A percentile compares a stretch with the other conserved stretches of the same genome.
These are phyloP conservation scores for Saccharomycopsis selenospora DNA, from an alignment of 805 yeast genomes.

Conservation along the genomic window DNA sequence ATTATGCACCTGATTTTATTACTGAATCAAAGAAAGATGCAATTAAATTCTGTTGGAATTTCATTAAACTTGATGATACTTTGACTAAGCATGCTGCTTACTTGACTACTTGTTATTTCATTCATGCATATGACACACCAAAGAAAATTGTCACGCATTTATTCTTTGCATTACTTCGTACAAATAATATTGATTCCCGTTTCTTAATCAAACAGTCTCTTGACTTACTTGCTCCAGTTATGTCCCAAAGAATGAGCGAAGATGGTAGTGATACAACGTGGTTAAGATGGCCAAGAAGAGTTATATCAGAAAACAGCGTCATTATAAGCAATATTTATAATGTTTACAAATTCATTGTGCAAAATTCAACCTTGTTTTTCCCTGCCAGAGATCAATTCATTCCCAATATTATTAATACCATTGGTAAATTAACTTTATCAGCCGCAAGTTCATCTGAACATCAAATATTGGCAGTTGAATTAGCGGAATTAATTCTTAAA, in stretches of 20 bases:
- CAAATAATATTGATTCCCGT: conserved; percentile 80
- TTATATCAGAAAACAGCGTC: conserved; percentile 69
- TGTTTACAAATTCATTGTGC: conserved; percentile 81
- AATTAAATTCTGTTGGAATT: conserved; percentile 91
- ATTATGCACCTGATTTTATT: conserved; percentile 54
- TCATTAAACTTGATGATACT: conserved; percentile 79
- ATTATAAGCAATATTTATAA: conserved; percentile 74
- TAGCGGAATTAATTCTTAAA: conserved; percentile 73
- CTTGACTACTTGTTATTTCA: conserved; percentile 78
- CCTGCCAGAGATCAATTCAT: conserved; percentile 86
- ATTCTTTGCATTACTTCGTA: conserved; percentile 79
- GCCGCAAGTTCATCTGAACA: conserved; percentile 75
- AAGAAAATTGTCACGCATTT: conserved; percentile 83
- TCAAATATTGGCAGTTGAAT: conserved; percentile 78
- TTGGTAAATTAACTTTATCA: conserved; percentile 79
- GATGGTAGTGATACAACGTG: conserved; percentile 50
- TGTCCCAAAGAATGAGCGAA: conserved; percentile 56
- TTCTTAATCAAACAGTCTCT: conserved; percentile 79
- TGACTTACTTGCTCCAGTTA: conserved; percentile 80
- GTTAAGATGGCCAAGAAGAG: conserved; percentile 93
- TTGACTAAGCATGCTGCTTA: conserved; percentile 90
- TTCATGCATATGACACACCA: conserved; percentile 83
- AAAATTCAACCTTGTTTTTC: conserved; percentile 78
- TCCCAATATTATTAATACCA: conserved; percentile 81
- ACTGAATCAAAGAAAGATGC: conserved; percentile 66